Conservation (phyloP, 2,329 filamentous ascomycete genomes). For the Colletotrichum camelliae region DNA sequence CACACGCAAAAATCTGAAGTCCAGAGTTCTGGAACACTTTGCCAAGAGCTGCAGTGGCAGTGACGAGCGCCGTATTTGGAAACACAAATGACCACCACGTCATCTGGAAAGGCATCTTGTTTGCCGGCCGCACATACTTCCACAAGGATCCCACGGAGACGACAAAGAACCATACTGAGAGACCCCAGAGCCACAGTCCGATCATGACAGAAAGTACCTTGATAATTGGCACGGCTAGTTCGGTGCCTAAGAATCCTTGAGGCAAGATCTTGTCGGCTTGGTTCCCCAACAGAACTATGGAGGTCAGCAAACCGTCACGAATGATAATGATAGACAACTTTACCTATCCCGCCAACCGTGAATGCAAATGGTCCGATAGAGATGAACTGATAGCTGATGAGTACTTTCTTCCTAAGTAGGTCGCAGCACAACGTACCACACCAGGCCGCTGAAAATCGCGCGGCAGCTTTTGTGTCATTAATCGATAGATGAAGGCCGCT, state of each 20-base stretch:
- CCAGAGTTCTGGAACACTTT: conserved; percentile 63
- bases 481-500: conserved; percentile 80
- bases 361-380: conserved; percentile 77
- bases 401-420: neutral
- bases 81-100: conserved; percentile 87
- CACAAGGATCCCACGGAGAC: conserved; percentile 79
- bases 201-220: conserved; percentile 62
- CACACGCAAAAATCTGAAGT: conserved; percentile 71
- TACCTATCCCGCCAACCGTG: conserved; percentile 52
- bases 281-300: conserved; percentile 48
- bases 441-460: conserved; percentile 77
- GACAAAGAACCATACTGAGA: conserved; percentile 86
- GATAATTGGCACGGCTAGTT: conserved; percentile 48
- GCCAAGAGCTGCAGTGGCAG: conserved; percentile 75
- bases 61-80: conserved; percentile 78
- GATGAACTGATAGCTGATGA: conserved; percentile 63
- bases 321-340: neutral
- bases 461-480: conserved; percentile 88
- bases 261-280: conserved; percentile 49
- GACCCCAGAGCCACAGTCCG: conserved; percentile 80
- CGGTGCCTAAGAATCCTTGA: conserved; percentile 43
- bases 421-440: conserved; percentile 53
- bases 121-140: conserved; percentile 63
- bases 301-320: neutral
- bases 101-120: conserved; percentile 78